Percentiles rank a stretch among this genome's conserved stretches.
phyloP scores from a whole-genome alignment of 2,329 filamentous ascomycete species.

The Zalaria sp. region DNA sequence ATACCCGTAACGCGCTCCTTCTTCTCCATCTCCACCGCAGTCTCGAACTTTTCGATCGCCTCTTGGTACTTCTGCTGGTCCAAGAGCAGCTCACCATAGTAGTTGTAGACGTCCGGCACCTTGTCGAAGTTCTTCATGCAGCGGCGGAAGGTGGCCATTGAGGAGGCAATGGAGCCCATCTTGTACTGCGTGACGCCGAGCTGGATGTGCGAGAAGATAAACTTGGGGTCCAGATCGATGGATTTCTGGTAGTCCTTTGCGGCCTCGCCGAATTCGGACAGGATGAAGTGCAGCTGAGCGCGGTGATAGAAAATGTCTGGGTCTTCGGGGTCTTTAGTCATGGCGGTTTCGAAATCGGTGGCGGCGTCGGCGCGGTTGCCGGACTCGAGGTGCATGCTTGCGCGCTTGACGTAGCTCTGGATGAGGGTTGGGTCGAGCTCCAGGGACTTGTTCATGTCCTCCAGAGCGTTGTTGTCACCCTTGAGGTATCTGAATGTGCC shows the following conservation, averaged over 20 bases:
- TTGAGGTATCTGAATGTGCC: slow-evolving; percentile 90
- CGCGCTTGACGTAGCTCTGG: slow-evolving; percentile 97
- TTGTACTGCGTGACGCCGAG: slow-evolving; percentile 99
- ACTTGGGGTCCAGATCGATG: slow-evolving; percentile 86
- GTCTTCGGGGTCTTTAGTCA: slow-evolving; percentile 72
- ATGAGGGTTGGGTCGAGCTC: slow-evolving; percentile 78
- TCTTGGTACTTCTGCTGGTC: slow-evolving; percentile 94
- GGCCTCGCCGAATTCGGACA: slow-evolving; percentile 80
- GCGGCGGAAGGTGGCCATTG: slow-evolving; percentile 94
- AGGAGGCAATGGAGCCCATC: slow-evolving; percentile 94
- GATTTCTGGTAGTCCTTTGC: slow-evolving; percentile 99
- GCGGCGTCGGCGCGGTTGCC: slow-evolving; percentile 78
- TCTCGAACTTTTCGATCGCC: slow-evolving; percentile 96
- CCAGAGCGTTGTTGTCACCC: slow-evolving; percentile 69
- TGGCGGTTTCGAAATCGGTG: slow-evolving; percentile 73
- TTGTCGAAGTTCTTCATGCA: slow-evolving; percentile 98
- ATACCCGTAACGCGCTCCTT: slow-evolving; percentile 85
- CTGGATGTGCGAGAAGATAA: slow-evolving; percentile 99
- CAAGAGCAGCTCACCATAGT: slow-evolving; percentile 91
- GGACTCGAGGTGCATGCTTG: slow-evolving; percentile 92
- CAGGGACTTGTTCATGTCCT: slow-evolving; percentile 83
- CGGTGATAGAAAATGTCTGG: slow-evolving; percentile 99
- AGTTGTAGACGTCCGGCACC: slow-evolving; percentile 97
- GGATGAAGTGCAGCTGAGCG: slow-evolving; percentile 95
- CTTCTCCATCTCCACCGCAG: slow-evolving; percentile 97